Base-by-base conservation (phyloP, 352 stramenopile species). In the Globisporangium paroecandrum region DNA sequence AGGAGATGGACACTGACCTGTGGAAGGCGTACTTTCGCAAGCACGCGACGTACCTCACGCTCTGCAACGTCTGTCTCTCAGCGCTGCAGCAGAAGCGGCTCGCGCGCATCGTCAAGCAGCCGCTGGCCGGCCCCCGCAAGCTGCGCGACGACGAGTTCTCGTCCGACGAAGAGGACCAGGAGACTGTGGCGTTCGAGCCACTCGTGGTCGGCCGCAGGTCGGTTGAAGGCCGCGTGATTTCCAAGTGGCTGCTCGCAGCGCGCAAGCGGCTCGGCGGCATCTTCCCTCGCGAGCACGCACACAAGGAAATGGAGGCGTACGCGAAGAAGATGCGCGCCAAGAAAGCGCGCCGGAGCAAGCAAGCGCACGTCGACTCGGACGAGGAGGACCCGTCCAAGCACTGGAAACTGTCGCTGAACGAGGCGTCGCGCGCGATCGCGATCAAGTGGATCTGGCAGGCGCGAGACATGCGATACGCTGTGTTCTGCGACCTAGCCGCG, bases 1-100 rank as follows among this genome's bases (percentile, higher is more conserved):
- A 84, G 49, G 94, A 98, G 75, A 82, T 89, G 64, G 90, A 98
- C 65, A 69, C 81, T 0, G 91, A 97, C 70, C 77, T 98, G 4
- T 99, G 97, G 97, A 98, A 98, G 80, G 94, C 97, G 24, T 99
- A 96, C 80, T 99, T 99, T 74, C 85, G 94, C 67, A 94, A 97
- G 71, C 88, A 98, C 65, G 97, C 95, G 13, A 78, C 77, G 57
- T 99, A 94, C 74, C 85, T 96, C 60, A 99, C 97, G 47, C 85
- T 97, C 24, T 99, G 96, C 79, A 97, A 98, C 65, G 83, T 96
- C 55, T 99, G 97, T 69, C 69, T 94, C 32, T 83, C 81, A 20
- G 76, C 77, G 24, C 72, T 86, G 3, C 73, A 87, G 68, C 77
- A 90, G 64, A 78, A 84, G 32, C 86, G 75, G 53, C 81, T 75